Conservation (phyloP, 2,329 filamentous ascomycete species). For the Cladophialophora bantiana region DNA sequence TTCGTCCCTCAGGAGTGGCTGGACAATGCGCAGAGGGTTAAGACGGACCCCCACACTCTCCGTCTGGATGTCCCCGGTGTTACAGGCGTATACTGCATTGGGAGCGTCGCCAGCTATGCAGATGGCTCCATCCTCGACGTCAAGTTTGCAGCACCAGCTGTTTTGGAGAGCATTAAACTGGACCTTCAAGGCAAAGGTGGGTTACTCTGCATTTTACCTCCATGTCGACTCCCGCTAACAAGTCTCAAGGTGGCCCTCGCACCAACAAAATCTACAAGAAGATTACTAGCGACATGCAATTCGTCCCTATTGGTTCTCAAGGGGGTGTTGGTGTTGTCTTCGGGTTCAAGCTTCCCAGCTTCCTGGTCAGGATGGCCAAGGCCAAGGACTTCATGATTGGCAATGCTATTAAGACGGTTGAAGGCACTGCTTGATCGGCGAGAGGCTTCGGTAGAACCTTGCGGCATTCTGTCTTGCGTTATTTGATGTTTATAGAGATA, state of each 20-base stretch:
- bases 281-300: conserved; percentile 44
- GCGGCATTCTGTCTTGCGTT: conserved; percentile 17
- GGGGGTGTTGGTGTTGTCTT: conserved; percentile 49
- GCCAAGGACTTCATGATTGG: conserved; percentile 47
- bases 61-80: conserved; percentile 39
- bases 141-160: conserved; percentile 35
- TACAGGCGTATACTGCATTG: conserved; percentile 39
- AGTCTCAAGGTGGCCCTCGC: conserved; percentile 36
- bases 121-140: conserved; percentile 39
- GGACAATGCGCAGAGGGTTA: conserved; percentile 56
- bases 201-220: conserved; percentile 8
- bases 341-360: conserved; percentile 49
- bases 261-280: conserved; percentile 46
- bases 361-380: conserved; percentile 49
- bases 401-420: conserved; percentile 39
- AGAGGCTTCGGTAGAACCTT: conserved; percentile 4
- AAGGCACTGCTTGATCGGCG: conserved; percentile 37
- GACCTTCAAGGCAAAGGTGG: conserved; percentile 40
- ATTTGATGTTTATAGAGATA: conserved; percentile 31
- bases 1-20: conserved; percentile 60
- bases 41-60: conserved; percentile 49
- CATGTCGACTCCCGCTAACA: neutral
- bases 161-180: conserved; percentile 38
- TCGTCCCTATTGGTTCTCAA: conserved; percentile 50
- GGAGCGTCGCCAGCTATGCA: conserved; percentile 40